These are phyloP conservation scores for Nakaseomyces nivariensis DNA, from an alignment of 1,139 yeast species.

Conservation along the genomic window DNA sequence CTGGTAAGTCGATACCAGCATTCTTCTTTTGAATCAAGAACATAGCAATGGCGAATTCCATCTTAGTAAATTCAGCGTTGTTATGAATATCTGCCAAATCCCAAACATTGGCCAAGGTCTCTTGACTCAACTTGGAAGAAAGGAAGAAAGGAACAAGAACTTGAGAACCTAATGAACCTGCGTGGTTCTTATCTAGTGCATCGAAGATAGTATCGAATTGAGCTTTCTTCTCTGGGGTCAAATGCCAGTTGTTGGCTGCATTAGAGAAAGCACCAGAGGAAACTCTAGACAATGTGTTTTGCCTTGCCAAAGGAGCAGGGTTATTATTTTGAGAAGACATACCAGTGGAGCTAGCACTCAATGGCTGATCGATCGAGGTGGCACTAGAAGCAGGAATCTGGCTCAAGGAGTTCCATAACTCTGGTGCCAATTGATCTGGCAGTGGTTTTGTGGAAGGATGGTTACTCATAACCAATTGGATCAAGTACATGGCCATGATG, in stretches of 20 bases:
- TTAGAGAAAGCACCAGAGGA: constrained; percentile 37
- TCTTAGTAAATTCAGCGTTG: constrained; percentile 68
- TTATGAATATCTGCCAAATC: constrained; percentile 87
- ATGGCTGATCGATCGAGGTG: constrained; percentile 43
- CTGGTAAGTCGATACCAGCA: constrained; percentile 69
- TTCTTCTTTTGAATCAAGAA: constrained; percentile 78
- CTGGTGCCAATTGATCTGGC: constrained; percentile 62
- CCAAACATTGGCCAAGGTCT: constrained; percentile 84
- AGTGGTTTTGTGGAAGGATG: constrained; percentile 56
- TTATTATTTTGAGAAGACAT: constrained; percentile 11
- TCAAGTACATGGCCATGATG: constrained; percentile 88
- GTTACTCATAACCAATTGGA: constrained; percentile 66
- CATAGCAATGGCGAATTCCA: constrained; percentile 90
- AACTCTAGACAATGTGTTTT: constrained; percentile 23
- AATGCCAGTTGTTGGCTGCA: constrained; percentile 61
- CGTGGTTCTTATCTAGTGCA: constrained; percentile 54
- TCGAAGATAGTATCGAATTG: constrained; percentile 76
- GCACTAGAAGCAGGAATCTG: constrained; percentile 59
- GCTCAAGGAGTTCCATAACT: constrained; percentile 47
- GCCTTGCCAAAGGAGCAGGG: constrained; percentile 16
- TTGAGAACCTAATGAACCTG: constrained; percentile 59
- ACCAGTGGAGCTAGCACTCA: constrained; percentile 29
- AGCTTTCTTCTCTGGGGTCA: constrained; percentile 57
- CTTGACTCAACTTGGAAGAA: constrained; percentile 80
- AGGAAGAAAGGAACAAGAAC: constrained; percentile 85